Percentiles rank a stretch among this genome's conserved stretches.
These are phyloP conservation scores for Onygenales sp. DNA, from an alignment of 2,329 filamentous ascomycete species.

Conservation along the genomic window DNA sequence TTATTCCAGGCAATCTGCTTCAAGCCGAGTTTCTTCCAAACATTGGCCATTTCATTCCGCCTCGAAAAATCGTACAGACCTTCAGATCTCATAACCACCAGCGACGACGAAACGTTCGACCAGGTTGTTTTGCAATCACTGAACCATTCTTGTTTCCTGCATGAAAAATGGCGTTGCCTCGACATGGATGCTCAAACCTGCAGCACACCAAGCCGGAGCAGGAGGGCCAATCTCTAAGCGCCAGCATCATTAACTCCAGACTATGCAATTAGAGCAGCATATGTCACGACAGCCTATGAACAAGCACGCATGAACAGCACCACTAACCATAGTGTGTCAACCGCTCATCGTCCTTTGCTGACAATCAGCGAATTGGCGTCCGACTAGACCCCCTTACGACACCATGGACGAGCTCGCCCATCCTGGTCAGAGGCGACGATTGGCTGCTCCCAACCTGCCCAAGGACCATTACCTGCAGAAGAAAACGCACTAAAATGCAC, in stretches of 20 bases:
- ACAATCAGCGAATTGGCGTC: neutral
- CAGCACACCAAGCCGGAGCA: neutral
- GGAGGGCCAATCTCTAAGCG: slow-evolving; percentile 15
- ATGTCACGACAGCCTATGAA: neutral
- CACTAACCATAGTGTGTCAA: neutral
- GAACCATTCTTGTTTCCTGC: neutral
- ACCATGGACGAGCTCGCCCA: neutral
- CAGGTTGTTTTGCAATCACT: neutral
- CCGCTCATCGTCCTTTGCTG: neutral
- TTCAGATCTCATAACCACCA: too few species aligned
- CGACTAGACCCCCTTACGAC: neutral
- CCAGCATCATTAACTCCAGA: slow-evolving; percentile 8
- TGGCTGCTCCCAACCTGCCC: neutral
- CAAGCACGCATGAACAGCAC: neutral
- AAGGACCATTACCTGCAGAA: neutral
- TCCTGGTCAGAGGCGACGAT: neutral
- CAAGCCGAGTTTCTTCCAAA: too few species aligned
- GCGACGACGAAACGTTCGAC: neutral
- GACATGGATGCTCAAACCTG: neutral
- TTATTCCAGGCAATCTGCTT: too few species aligned
- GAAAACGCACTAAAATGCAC: neutral
- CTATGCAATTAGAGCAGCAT: neutral
- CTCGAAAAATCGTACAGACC: too few species aligned
- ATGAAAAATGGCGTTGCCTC: neutral
- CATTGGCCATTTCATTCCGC: too few species aligned